Evolutionary conservation across 2,329 filamentous ascomycete genomes (phyloP).

Genomic region (Talaromyces funiculosus): DNA sequence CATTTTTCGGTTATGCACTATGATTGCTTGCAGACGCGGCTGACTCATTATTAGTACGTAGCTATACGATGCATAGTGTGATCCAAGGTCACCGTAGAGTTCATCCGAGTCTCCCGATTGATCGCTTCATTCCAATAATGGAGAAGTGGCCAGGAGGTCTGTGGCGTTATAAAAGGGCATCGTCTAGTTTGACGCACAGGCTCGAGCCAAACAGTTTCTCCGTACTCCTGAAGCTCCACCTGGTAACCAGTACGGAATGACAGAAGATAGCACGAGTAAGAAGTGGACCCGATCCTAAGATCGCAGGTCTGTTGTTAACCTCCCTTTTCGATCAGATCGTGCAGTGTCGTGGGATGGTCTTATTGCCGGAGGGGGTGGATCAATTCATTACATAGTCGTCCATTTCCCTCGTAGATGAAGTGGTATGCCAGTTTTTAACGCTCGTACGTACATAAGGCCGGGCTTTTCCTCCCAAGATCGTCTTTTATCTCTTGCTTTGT

Average conservation of each 20-base stretch:
- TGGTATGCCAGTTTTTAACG: neutral
- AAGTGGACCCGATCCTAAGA: constrained; percentile 2
- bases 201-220: neutral
- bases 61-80: neutral
- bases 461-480: too few species aligned
- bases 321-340: neutral
- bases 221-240: neutral
- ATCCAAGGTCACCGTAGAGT: neutral
- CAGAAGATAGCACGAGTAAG: neutral
- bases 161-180: neutral
- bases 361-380: neutral
- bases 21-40: neutral
- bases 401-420: neutral
- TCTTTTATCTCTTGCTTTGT: neutral
- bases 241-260: constrained; percentile 6
- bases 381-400: neutral
- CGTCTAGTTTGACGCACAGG: neutral
- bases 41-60: neutral
- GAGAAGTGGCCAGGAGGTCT: neutral
- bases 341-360: neutral
- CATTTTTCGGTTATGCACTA: neutral
- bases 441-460: neutral
- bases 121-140: neutral
- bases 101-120: neutral
- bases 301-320: neutral